Evolutionary conservation across 345 rosid genomes (phyloP), one percentile per base, ranked within the genome.

Genomic region (Isatis tinctoria): DNA sequence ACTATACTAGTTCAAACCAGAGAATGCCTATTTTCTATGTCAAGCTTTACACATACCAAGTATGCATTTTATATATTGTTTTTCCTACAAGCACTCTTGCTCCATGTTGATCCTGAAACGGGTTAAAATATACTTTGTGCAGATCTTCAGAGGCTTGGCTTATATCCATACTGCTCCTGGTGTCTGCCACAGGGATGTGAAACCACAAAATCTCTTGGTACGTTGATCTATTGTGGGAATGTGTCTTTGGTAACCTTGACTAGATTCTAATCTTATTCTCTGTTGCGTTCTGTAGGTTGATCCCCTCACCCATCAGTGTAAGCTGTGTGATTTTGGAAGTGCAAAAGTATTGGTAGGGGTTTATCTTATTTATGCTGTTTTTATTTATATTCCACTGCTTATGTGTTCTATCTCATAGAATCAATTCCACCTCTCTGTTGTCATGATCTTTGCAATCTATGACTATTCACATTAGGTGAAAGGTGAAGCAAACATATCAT

Each of bases 121-220:
- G 54, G 53, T 76, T 60, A 27, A 37, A 35, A 71, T 53, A 27
- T 17, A 3, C 53, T 37, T 79, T 61, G 33, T 73, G 76, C 89
- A 93, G 97, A 91, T 93, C 54, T 93, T 89, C 83, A 70, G 75
- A 56, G 80, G 80, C 17, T 76, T 76, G 71, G 75, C 80, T 57
- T 93, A 91, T 79, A 89, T 91, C 82, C 98, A 93, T 72, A 78
- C 84, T 26, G 88, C 82, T 45, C 86, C 88, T 66, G 93, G 93
- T 58, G 91, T 93, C 65, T 91, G 96, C 67, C 98, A 93, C 76
- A 85, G 97, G 72, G 98, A 93, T 73, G 79, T 93, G 74, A 93
- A 93, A 71, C 98, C 98, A 32, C 98, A 91, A 85, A 94, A 91
- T 74, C 87, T 94, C 36, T 78, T 94, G 97, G 97, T 94, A 88